These are phyloP conservation scores for Capronia coronata DNA, from an alignment of 2,329 filamentous ascomycete species.

Conservation along the genomic window DNA sequence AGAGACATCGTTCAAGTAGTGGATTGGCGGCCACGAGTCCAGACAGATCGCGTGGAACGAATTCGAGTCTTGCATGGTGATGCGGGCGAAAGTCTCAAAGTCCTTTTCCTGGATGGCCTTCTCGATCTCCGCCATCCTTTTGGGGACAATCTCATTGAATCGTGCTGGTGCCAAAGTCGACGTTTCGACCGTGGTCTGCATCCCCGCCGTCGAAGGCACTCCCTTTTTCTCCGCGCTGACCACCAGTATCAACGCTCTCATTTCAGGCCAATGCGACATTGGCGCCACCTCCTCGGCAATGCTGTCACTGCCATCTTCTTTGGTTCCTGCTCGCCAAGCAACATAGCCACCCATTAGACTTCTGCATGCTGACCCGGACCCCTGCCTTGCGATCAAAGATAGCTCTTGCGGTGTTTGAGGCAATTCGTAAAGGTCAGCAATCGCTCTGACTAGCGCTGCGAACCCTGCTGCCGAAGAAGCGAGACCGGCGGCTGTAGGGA, in stretches of 20 bases:
- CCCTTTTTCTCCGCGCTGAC: slow-evolving; percentile 93
- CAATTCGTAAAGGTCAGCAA: slow-evolving; percentile 86
- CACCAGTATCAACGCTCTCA: slow-evolving; percentile 87
- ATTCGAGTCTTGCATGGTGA: slow-evolving; percentile 96
- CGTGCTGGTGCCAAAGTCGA: slow-evolving; percentile 79
- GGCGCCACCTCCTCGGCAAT: slow-evolving; percentile 82
- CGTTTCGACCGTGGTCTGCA: slow-evolving; percentile 94
- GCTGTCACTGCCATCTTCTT: slow-evolving; percentile 75
- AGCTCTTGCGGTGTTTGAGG: slow-evolving; percentile 74
- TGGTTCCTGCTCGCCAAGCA: slow-evolving; percentile 77
- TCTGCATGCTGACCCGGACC: slow-evolving; percentile 89
- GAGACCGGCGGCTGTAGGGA: slow-evolving; percentile 91
- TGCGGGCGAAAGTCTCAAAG: slow-evolving; percentile 77
- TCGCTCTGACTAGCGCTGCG: slow-evolving; percentile 61
- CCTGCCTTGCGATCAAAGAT: slow-evolving; percentile 82
- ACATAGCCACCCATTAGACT: slow-evolving; percentile 85
- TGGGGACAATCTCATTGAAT: slow-evolving; percentile 68
- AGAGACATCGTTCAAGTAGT: slow-evolving; percentile 95
- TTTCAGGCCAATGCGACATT: slow-evolving; percentile 86
- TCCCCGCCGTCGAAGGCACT: slow-evolving; percentile 83
- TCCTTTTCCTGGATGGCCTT: slow-evolving; percentile 69
- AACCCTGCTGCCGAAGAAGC: slow-evolving; percentile 51
- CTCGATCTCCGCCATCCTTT: slow-evolving; percentile 78
- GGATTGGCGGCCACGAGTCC: slow-evolving; percentile 94
- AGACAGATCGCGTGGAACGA: slow-evolving; percentile 92